Base-by-base conservation (phyloP, 352 stramenopile species). In the Elongisporangium prolatum region DNA sequence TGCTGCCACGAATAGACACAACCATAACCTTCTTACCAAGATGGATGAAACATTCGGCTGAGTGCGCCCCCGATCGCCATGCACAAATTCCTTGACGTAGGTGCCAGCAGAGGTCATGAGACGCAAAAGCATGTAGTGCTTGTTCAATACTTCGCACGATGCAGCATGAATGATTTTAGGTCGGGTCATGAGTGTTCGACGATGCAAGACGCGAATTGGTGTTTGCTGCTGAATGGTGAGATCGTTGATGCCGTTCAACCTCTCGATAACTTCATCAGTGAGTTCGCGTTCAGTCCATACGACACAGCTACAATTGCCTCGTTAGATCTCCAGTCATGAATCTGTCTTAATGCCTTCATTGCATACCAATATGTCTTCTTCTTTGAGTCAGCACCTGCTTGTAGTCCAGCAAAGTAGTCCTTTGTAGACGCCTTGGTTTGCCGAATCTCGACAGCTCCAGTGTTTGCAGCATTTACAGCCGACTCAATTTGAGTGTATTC, bases 31-130 rank as follows among this genome's bases (percentile, higher is more conserved):
- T 47, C 22, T 52, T 78, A 88, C 86, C 51, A 98, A 69, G 60
- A 98, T 84, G 11, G 84, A 81, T 6, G 86, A 78, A 10, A 99
- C 79, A 67, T 95, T 99, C 13, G 98, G 98, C 60, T 87, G 61
- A n/a, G 97, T 99, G 51, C 98, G 86, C 10, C 97, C 96, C 37
- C 98, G 91, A 80, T 99, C 98, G 17, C 97, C 96, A 71, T 99
- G 97, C 21, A 99, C 95, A 72, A 99, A 99, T 77, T 99, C 98
- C 69, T 99, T 99, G 48, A 99, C 97, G 69, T 99, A 99, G 9
- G 97, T 99, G 49, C 94, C 94, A 4, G 95, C 97, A 34, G 88
- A 97, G 3, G 97, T 99, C 34, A 81, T 95, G 22, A 99, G 74
- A 28, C 91, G 77, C 56, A 99, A 63, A 18, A 98, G 72, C 82